Evolutionary conservation across 352 stramenopile species (phyloP), one percentile per base, ranked within the genome.

Genomic region (Pythium periplocum): DNA sequence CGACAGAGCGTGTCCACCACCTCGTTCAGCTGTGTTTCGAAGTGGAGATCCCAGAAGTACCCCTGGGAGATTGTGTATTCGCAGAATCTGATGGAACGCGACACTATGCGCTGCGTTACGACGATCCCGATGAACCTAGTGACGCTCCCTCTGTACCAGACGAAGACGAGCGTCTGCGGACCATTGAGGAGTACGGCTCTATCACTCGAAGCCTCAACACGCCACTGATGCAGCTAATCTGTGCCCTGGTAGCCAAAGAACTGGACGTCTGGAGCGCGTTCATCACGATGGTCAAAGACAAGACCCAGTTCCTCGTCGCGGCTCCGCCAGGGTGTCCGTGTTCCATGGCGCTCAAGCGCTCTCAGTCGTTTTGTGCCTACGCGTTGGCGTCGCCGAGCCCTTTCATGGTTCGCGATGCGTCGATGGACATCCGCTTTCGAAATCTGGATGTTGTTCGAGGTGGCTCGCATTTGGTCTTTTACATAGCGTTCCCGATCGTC

Each of bases 1-100:
- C 49, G 1, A 36, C 60, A 6, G 64, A 73, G 35, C 57, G 61
- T 36, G 66, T 66, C 26, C 71, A 82, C 44, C 66, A 75, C 43
- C 59, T 86, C 31, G 72, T 83, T 26, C 75, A 86, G 51, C 72
- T 80, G 47, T 86, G 75, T 46, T 86, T 86, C 33, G 75, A 86
- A 38, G 64, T 86, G 26, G 56, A 56, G 0, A 51, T 86, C 3
- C 32, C 55, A 0, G 71, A 83, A 38, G 47, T 82, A 1, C 56
- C 72, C 7, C 37, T 82, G 12, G 55, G 68, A 0, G 57, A 65
- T 17, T 86, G 75, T 33, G 44, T 71, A 35, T 69, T 86, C 45
- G 71, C 75, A 0, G 75, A 86, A 51, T 46, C 55, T 11, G 60
- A 78, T 40, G 70, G 73, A 6, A 65, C 51, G 11, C 57, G 75